Evolutionary conservation across 805 yeast genomes (phyloP).

Genomic region (Dipodascopsis tothii): DNA sequence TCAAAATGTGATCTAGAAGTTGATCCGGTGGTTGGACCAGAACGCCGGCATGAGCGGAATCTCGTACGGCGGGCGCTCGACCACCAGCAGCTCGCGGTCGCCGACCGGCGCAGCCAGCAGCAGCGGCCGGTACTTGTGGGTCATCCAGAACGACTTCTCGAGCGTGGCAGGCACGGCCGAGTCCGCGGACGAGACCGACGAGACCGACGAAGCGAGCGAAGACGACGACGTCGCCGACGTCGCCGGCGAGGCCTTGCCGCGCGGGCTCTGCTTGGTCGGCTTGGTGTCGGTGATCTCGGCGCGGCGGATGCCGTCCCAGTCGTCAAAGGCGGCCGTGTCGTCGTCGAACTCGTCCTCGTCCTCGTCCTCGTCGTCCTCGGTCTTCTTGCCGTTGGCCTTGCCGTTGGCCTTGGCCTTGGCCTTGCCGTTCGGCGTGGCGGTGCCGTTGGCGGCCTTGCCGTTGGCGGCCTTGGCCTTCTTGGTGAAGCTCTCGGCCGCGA

Average conservation of each 20-base stretch:
- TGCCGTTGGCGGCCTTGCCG: slow-evolving; percentile 12
- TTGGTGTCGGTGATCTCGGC: neutral
- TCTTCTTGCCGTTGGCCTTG: slow-evolving; percentile 7
- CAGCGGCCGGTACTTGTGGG: slow-evolving; percentile 67
- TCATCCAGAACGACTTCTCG: slow-evolving; percentile 58
- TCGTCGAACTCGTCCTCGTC: slow-evolving; percentile 22
- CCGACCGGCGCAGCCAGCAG: slow-evolving; percentile 53
- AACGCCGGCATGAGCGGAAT: slow-evolving; percentile 34
- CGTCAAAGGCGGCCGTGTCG: neutral
- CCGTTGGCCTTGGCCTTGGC: neutral
- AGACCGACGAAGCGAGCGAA: neutral
- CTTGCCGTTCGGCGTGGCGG: neutral
- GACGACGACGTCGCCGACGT: neutral
- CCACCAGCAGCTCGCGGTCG: slow-evolving; percentile 53
- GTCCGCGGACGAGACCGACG: neutral
- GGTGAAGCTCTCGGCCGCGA: slow-evolving; percentile 30
- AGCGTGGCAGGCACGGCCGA: slow-evolving; percentile 23
- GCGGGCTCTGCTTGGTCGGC: too few relatives aligned
- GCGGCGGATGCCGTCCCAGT: neutral
- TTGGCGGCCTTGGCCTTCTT: slow-evolving; percentile 20
- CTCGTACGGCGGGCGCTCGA: slow-evolving; percentile 66
- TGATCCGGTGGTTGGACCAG: slow-evolving; percentile 28
- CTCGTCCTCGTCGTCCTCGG: slow-evolving; percentile 24
- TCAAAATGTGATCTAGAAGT: neutral
- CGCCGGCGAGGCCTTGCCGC: neutral